phyloP scores from a whole-genome alignment of 305 asterid genomes.

The Fraxinus baroniana region DNA sequence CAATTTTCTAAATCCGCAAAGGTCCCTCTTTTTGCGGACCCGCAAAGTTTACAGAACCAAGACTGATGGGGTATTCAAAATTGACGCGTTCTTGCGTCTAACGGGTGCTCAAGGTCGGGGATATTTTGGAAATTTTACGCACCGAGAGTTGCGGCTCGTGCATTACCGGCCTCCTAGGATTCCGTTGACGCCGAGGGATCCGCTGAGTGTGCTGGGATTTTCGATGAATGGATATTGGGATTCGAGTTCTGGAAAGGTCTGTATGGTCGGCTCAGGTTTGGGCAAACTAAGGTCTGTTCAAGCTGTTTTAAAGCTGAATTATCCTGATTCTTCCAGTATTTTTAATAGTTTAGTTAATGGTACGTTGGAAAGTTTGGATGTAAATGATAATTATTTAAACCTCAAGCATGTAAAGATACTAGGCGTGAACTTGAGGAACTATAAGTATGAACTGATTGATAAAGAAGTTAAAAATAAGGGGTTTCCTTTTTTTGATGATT shows the following conservation, averaged over 20 bases:
- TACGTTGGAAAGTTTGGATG: slow-evolving; percentile 44
- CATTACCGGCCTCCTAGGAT: slow-evolving; percentile 69
- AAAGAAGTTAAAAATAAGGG: slow-evolving; percentile 47
- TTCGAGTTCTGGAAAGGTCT: slow-evolving; percentile 68
- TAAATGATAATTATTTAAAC: slow-evolving; percentile 23
- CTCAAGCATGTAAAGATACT: slow-evolving; percentile 40
- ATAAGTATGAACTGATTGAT: slow-evolving; percentile 67
- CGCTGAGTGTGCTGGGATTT: slow-evolving; percentile 28
- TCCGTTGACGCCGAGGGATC: slow-evolving; percentile 39
- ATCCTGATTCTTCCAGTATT: slow-evolving; percentile 60
- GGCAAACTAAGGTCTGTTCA: slow-evolving; percentile 33
- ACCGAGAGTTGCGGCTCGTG: slow-evolving; percentile 68
- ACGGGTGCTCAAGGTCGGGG: slow-evolving; percentile 13
- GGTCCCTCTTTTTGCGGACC: slow-evolving; percentile 40
- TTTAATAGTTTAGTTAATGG: slow-evolving; percentile 74
- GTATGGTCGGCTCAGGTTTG: slow-evolving; percentile 79
- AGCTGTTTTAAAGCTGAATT: slow-evolving; percentile 74
- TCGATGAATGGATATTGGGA: slow-evolving; percentile 71
- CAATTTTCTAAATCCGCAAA: slow-evolving; percentile 20
- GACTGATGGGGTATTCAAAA: slow-evolving; percentile 48
- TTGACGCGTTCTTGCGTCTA: slow-evolving; percentile 47
- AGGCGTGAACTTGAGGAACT: slow-evolving; percentile 66
- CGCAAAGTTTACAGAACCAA: slow-evolving; percentile 47
- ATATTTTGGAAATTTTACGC: slow-evolving; percentile 37
- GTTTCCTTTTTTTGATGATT: slow-evolving; percentile 43